Base-by-base conservation (phyloP, 2,329 filamentous ascomycete species). In the Scedosporium aurantiacum region DNA sequence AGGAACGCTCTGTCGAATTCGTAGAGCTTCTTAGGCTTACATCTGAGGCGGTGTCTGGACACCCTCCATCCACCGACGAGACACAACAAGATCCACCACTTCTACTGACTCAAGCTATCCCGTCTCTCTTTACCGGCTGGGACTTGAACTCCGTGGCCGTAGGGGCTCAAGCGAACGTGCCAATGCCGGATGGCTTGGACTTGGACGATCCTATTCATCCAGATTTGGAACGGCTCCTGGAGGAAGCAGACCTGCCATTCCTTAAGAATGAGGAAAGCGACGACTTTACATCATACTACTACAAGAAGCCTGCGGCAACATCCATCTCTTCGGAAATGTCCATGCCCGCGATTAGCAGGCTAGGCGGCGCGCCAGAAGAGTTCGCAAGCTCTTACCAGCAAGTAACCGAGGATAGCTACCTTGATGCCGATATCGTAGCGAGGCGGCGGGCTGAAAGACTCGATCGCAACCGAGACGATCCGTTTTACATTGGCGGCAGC, bases 1-100 rank as follows among this genome's bases (percentile, higher is more conserved):
- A 99, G 74, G 94, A 97, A 72, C 85, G 94, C 62, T 88, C 92
- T 2, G 92, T 97, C 1, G 92, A 97, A 70, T 95, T 96, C 67
- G 82, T 91, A 0, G 94, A 99, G 70, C 79, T 97, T 12, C 83
- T 97, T 68, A 91, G 91, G 63, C 79, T 99, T 54, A 91, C 90
- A 2, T 85, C 86, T 1, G 94, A 99, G 75, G 91, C 93, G 14
- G 83, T 84, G 2, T 82, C 85, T 7, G 85, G 80, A 1, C 88
- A 92, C 64, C 79, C 82, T 10, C 76, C 82, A 14, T 81, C 80
- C 1, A 80, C 77, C 0, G 80, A 81, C 37, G 75, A 79, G 1
- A 65, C 75, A 4, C 73, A 79, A 25, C 81, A 85, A 65, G 88
- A 94, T 64, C 81, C 90, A 8, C 94, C 94, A 2, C 76, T 96